Conservation (phyloP, 345 rosid genomes). For the Eucalyptus camaldulensis region DNA sequence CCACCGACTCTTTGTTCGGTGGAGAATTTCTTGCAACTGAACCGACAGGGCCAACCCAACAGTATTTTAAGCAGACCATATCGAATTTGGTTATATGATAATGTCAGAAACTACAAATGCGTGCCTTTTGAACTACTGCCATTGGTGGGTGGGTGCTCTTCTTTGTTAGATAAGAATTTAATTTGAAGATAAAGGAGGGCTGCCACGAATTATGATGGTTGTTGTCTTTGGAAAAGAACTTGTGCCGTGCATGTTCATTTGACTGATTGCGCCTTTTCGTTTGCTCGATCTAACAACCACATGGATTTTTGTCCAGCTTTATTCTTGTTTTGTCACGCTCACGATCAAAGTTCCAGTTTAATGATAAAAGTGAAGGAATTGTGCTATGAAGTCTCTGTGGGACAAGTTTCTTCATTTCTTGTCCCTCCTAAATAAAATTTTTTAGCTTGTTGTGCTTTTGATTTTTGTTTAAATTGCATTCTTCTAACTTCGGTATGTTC, state of each 20-base stretch:
- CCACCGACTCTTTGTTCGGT: not conserved
- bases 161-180: not conserved
- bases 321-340: too few species aligned
- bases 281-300: too few species aligned
- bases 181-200: not conserved
- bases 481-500: too few species aligned
- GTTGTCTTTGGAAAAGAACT: not conserved
- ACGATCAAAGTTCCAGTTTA: too few species aligned
- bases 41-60: not conserved
- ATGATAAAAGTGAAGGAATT: too few species aligned
- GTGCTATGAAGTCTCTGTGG: too few species aligned
- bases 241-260: not conserved
- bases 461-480: too few species aligned
- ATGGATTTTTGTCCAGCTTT: too few species aligned
- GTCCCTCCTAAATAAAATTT: too few species aligned
- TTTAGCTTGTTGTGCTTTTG: too few species aligned
- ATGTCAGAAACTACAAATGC: not conserved
- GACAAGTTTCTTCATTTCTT: too few species aligned
- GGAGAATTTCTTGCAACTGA: not conserved
- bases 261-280: not conserved
- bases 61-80: not conserved
- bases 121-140: not conserved
- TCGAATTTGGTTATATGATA: not conserved
- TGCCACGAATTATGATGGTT: not conserved
- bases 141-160: not conserved